Evolutionary conservation across 768 basidiomycete species (phyloP).

Genomic region (Calvatia gigantea): DNA sequence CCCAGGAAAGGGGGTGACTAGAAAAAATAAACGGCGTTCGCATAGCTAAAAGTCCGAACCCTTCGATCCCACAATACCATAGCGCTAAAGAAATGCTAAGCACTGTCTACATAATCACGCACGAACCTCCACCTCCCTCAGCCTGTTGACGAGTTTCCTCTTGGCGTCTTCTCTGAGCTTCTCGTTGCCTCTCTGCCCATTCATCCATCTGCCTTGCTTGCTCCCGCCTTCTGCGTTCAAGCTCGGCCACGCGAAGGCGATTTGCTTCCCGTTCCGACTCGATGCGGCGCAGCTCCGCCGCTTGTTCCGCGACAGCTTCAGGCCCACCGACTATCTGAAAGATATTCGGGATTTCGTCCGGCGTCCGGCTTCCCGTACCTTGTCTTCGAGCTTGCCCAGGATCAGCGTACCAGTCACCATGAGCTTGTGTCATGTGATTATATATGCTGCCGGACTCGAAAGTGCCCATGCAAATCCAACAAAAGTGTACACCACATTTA

Average conservation of each 20-base stretch:
- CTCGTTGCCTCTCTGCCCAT: not conserved
- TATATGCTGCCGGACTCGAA: conserved; percentile 13
- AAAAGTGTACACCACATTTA: conserved; percentile 41
- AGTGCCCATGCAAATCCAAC: conserved; percentile 17
- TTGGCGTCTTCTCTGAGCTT: not conserved
- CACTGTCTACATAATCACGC: conserved; percentile 3
- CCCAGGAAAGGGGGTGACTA: too few relatives aligned
- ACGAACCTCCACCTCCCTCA: not conserved
- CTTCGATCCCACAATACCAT: not conserved
- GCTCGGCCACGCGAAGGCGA: not conserved
- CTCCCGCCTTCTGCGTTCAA: not conserved
- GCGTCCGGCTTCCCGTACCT: not conserved
- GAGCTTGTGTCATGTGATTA: conserved; percentile 10
- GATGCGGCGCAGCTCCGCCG: conserved; percentile 4
- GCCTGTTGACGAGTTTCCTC: not conserved
- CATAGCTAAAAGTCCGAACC: not conserved
- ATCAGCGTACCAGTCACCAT: conserved; percentile 6
- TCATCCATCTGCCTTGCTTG: not conserved
- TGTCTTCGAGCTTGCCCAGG: not conserved
- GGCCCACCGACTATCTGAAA: conserved; percentile 5
- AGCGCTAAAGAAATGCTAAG: not conserved
- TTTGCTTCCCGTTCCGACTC: not conserved
- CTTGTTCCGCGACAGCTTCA: conserved; percentile 6
- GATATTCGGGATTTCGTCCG: not conserved
- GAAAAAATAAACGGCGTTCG: too few relatives aligned